These are phyloP conservation scores for Anthoceros angustus DNA, from an alignment of 225 moss, liverwort and hornwort species.

Conservation along the genomic window DNA sequence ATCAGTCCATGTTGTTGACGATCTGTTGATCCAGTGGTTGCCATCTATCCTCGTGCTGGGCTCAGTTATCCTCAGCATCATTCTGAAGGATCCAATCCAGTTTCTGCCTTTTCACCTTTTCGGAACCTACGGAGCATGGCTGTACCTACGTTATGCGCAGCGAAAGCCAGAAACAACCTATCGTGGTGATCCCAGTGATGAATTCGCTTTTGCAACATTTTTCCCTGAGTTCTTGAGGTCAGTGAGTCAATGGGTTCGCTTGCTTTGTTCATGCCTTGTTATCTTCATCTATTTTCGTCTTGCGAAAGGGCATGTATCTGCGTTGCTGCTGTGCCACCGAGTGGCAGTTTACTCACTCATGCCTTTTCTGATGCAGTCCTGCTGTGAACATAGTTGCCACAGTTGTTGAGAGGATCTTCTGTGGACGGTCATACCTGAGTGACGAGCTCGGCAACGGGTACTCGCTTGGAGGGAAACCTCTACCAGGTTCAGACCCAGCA, in stretches of 20 bases:
- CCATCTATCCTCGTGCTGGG: constrained; percentile 37
- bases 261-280: neutral
- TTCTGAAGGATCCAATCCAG: constrained; percentile 38
- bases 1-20: neutral
- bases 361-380: constrained; percentile 21
- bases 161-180: constrained; percentile 67
- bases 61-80: constrained; percentile 27
- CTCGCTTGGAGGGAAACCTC: constrained; percentile 29
- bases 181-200: constrained; percentile 72
- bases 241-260: neutral
- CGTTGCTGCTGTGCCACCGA: neutral
- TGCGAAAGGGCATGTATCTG: too few species aligned
- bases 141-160: constrained; percentile 80
- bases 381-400: constrained; percentile 25
- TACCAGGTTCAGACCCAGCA: constrained; percentile 46
- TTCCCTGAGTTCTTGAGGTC: constrained; percentile 57
- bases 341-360: neutral
- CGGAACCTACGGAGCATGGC: constrained; percentile 78
- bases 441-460: constrained; percentile 22
- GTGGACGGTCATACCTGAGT: constrained; percentile 19
- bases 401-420: constrained; percentile 33
- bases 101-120: constrained; percentile 62
- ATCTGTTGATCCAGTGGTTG: constrained; percentile 47
- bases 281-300: neutral
- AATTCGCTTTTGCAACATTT: constrained; percentile 76